Percentiles rank a stretch among this genome's conserved stretches.
phyloP scores from a whole-genome alignment of 495 filamentous ascomycete species.

The Tirmania nivea region DNA sequence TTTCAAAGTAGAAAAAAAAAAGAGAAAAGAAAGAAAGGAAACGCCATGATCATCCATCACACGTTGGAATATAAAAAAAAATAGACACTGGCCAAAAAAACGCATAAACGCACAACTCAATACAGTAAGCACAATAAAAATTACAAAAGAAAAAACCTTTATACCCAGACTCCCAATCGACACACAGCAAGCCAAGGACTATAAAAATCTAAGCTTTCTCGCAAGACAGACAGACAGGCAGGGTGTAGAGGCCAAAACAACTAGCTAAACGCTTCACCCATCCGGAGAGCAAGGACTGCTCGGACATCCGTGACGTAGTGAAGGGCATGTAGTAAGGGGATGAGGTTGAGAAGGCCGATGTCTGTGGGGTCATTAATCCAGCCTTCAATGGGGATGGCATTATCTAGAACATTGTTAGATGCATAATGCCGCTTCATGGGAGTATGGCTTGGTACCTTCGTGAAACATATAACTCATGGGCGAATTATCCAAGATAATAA shows the following conservation, averaged over 20 bases:
- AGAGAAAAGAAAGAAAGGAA: too few relatives aligned
- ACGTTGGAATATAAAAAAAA: too few relatives aligned
- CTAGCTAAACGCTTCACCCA: conserved; percentile 38
- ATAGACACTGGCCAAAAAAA: too few relatives aligned
- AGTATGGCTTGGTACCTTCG: conserved; percentile 39
- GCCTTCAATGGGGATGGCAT: conserved; percentile 79
- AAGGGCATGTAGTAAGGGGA: conserved; percentile 83
- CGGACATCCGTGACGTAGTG: conserved; percentile 93
- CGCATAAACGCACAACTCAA: too few relatives aligned
- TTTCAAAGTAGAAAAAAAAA: too few relatives aligned
- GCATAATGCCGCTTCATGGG: neutral
- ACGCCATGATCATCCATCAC: too few relatives aligned
- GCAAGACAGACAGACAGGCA: too few relatives aligned
- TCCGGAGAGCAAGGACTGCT: conserved; percentile 63
- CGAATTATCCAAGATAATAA: conserved; percentile 97
- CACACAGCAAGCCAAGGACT: too few relatives aligned
- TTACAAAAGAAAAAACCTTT: too few relatives aligned
- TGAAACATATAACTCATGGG: conserved; percentile 98
- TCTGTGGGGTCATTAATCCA: conserved; percentile 86
- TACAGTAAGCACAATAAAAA: too few relatives aligned
- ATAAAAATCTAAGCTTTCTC: too few relatives aligned
- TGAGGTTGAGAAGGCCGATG: conserved; percentile 70
- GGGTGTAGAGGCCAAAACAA: neutral
- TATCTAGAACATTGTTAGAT: conserved; percentile 36
- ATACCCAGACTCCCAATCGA: too few relatives aligned